Evolutionary conservation across 1,284 basidiomycete species (phyloP).

Genomic region (Naganishia cerealis): DNA sequence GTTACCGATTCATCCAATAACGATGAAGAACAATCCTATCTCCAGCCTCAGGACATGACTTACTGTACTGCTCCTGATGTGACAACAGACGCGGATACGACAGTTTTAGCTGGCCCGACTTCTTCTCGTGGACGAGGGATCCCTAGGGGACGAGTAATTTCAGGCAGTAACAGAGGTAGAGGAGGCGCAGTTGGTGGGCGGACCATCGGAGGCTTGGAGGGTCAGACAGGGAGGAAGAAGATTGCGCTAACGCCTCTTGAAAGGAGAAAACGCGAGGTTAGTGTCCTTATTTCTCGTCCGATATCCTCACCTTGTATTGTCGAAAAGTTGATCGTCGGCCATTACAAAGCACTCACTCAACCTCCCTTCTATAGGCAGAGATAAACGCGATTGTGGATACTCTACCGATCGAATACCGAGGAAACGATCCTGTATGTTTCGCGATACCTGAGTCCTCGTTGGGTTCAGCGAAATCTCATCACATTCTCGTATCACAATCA

Average conservation of each 20-base stretch:
- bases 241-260: constrained; percentile 57
- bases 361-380: constrained; percentile 40
- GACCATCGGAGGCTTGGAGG: not conserved
- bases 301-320: not conserved
- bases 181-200: constrained; percentile 25
- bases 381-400: constrained; percentile 73
- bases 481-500: not conserved
- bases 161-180: constrained; percentile 6
- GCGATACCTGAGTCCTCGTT: not conserved
- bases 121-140: constrained; percentile 39
- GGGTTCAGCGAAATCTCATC: not conserved
- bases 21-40: not conserved
- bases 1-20: not conserved
- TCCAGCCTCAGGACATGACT: constrained; percentile 20
- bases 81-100: constrained; percentile 4
- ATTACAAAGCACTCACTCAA: not conserved
- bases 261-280: constrained; percentile 74
- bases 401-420: constrained; percentile 85
- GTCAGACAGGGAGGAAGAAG: constrained; percentile 3
- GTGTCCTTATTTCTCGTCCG: not conserved
- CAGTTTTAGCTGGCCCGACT: constrained; percentile 42
- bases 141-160: constrained; percentile 23
- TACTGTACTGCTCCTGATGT: constrained; percentile 19
- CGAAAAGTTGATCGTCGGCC: not conserved
- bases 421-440: constrained; percentile 71